Percentiles rank a stretch among this genome's conserved stretches.
These are phyloP conservation scores for Paraphoma sp. DNA, from an alignment of 2,329 filamentous ascomycete genomes.

Conservation along the genomic window DNA sequence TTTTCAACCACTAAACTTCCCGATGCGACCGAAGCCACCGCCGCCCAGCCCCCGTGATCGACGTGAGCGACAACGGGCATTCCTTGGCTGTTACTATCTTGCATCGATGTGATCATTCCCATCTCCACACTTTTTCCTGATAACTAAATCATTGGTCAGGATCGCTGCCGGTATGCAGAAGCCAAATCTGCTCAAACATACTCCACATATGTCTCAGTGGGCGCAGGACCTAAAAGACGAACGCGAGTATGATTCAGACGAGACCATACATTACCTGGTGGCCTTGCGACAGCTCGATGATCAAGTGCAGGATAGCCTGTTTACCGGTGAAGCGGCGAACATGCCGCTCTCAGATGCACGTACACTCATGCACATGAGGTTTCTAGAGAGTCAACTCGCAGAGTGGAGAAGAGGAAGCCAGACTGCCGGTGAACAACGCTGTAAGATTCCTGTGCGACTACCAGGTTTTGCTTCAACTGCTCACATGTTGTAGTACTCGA, in stretches of 20 bases:
- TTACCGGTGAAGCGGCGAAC: slow-evolving; percentile 22
- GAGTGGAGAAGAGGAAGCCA: slow-evolving; percentile 27
- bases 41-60: slow-evolving; percentile 20
- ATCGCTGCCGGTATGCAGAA: slow-evolving; percentile 37
- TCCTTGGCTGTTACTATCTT: slow-evolving; percentile 44
- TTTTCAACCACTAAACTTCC: slow-evolving; percentile 21
- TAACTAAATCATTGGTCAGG: slow-evolving; percentile 14
- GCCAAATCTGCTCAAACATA: slow-evolving; percentile 41
- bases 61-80: slow-evolving; percentile 37
- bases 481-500: slow-evolving; percentile 25
- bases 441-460: slow-evolving; percentile 14
- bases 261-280: slow-evolving; percentile 30
- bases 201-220: slow-evolving; percentile 37
- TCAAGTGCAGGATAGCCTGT: slow-evolving; percentile 39
- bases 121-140: too few species aligned
- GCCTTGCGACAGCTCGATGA: slow-evolving; percentile 40
- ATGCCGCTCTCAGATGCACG: slow-evolving; percentile 35
- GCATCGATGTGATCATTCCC: slow-evolving; percentile 31
- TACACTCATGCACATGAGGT: slow-evolving; percentile 36
- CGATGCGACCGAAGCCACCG: slow-evolving; percentile 16
- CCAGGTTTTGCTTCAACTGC: too few species aligned
- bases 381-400: slow-evolving; percentile 35
- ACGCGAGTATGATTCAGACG: slow-evolving; percentile 35
- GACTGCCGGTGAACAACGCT: slow-evolving; percentile 18
- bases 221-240: slow-evolving; percentile 22